Evolutionary conservation across 768 basidiomycete genomes (phyloP).

Genomic region (Chalciporus piperatus): DNA sequence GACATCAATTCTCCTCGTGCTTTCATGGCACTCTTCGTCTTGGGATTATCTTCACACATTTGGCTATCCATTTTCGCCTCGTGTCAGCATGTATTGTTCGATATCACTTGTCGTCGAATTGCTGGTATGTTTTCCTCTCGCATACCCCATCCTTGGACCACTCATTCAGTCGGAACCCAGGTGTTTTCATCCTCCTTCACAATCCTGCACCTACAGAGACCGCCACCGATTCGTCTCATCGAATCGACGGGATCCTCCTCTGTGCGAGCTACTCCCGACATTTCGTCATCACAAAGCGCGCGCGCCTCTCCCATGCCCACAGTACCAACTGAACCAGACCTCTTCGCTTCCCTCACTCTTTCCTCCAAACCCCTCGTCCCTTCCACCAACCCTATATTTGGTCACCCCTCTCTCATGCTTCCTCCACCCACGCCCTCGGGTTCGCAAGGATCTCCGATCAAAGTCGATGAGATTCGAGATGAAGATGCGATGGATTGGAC

Average conservation of each 20-base stretch:
- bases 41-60: constrained; percentile 38
- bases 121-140: constrained; percentile 40
- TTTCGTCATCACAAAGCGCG: constrained; percentile 11
- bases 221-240: constrained; percentile 69
- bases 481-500: constrained; percentile 67
- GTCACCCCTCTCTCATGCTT: constrained; percentile 56
- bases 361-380: constrained; percentile 60
- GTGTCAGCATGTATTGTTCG: constrained; percentile 46
- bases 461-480: constrained; percentile 28
- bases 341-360: constrained; percentile 61
- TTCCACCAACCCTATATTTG: constrained; percentile 58
- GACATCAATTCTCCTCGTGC: constrained; percentile 45
- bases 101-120: constrained; percentile 50
- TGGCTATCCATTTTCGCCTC: constrained; percentile 33
- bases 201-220: constrained; percentile 61
- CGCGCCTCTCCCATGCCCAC: constrained; percentile 29
- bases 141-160: neutral
- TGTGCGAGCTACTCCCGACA: constrained; percentile 43
- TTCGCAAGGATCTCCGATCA: constrained; percentile 23
- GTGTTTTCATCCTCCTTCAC: constrained; percentile 48
- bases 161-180: constrained; percentile 34
- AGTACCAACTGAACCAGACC: constrained; percentile 46
- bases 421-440: constrained; percentile 19
- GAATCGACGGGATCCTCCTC: constrained; percentile 41
- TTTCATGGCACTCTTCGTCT: constrained; percentile 41